These are phyloP conservation scores for Dimocarpus longan DNA, from an alignment of 345 rosid species.

Conservation along the genomic window DNA sequence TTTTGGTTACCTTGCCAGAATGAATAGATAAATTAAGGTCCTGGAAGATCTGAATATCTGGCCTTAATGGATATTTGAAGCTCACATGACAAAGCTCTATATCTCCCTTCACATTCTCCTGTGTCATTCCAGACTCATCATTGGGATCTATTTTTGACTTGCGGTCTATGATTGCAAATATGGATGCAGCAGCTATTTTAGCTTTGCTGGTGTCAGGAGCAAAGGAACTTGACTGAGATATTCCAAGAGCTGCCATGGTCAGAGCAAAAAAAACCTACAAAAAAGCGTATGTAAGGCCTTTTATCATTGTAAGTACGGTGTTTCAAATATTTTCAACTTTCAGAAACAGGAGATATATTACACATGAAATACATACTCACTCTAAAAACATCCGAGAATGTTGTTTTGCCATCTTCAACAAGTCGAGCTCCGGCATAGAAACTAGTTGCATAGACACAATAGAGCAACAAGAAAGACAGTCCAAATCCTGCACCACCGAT, in stretches of 20 bases:
- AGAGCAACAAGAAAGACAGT: conserved; percentile 30
- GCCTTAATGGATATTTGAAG: conserved; percentile 43
- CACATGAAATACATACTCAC: too few species aligned
- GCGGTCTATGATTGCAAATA: conserved; percentile 35
- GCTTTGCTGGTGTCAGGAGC: conserved; percentile 34
- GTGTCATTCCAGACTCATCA: conserved; percentile 24
- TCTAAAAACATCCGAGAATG: conserved; percentile 31
- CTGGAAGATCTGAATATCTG: conserved; percentile 34
- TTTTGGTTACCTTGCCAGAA: conserved; percentile 50
- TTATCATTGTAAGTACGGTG: too few species aligned
- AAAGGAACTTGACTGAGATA: conserved; percentile 38
- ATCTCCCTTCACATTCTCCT: conserved; percentile 31
- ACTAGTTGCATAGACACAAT: conserved; percentile 24
- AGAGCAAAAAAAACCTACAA: conserved; percentile 44
- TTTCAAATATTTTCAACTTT: too few species aligned
- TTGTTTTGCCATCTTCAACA: conserved; percentile 25
- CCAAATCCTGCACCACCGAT: conserved; percentile 54
- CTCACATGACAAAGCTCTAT: conserved; percentile 34
- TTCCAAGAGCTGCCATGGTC: conserved; percentile 31
- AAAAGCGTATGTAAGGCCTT: not conserved
- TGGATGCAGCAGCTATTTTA: conserved; percentile 37
- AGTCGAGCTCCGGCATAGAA: conserved; percentile 41
- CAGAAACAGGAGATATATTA: too few species aligned
- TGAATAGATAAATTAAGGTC: conserved; percentile 35
- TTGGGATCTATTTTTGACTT: conserved; percentile 34